These are phyloP conservation scores for Castanea crenata DNA, from an alignment of 306 rosid species.

Conservation along the genomic window DNA sequence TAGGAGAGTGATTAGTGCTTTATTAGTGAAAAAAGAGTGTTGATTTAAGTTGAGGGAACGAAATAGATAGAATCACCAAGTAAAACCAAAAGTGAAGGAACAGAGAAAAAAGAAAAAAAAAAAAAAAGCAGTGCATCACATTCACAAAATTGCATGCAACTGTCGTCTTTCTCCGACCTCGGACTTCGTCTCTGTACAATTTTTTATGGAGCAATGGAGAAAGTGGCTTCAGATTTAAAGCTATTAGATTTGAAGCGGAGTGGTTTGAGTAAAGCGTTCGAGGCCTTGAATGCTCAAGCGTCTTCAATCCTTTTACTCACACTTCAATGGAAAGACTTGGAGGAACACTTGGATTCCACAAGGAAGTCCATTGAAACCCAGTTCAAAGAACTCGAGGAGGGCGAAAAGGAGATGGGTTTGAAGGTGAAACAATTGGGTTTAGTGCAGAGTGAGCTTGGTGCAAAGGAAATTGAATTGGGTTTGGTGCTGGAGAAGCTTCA, in stretches of 20 bases:
- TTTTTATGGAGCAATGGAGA: slow-evolving; percentile 31
- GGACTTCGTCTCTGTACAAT: not conserved
- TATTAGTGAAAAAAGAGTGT: no score
- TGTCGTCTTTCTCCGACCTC: no score
- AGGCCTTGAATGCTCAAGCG: slow-evolving; percentile 33
- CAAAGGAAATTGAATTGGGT: not conserved
- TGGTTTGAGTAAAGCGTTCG: slow-evolving; percentile 21
- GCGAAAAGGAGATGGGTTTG: slow-evolving; percentile 15
- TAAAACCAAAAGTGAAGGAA: no score
- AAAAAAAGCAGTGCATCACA: no score
- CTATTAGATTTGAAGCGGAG: slow-evolving; percentile 33
- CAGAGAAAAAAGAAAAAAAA: no score
- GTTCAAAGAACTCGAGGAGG: slow-evolving; percentile 8
- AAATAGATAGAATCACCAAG: no score
- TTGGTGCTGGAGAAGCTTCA: not conserved
- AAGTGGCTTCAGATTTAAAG: slow-evolving; percentile 15
- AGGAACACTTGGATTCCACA: slow-evolving; percentile 37
- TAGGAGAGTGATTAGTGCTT: no score
- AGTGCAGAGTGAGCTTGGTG: not conserved
- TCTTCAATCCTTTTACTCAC: slow-evolving; percentile 22
- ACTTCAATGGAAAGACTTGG: slow-evolving; percentile 50
- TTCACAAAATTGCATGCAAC: no score
- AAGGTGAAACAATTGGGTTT: slow-evolving; percentile 10
- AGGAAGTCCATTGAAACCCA: slow-evolving; percentile 5
- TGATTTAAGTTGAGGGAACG: no score